Percentiles rank a stretch among this genome's conserved stretches.
These are phyloP conservation scores for Mytilinidion resinicola DNA, from an alignment of 495 filamentous ascomycete species.

Conservation along the genomic window DNA sequence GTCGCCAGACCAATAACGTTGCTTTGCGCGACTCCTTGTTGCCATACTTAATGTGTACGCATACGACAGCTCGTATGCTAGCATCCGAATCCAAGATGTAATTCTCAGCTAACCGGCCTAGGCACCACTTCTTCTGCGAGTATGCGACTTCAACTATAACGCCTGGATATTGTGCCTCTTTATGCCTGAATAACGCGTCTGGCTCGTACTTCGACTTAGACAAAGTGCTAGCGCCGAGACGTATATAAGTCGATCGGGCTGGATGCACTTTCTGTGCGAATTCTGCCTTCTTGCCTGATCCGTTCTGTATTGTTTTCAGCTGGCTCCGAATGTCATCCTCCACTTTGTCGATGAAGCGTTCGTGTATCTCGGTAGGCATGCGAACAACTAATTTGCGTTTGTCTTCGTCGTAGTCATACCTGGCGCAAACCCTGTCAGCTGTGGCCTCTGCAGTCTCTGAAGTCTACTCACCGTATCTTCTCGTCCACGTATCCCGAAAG, in stretches of 20 bases:
- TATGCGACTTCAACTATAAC: slow-evolving; percentile 15
- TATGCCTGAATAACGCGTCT: slow-evolving; percentile 9
- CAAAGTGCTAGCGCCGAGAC: neutral
- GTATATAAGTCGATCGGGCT: slow-evolving; percentile 17
- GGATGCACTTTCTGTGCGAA: slow-evolving; percentile 19
- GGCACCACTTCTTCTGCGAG: slow-evolving; percentile 8
- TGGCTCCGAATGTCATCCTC: slow-evolving; percentile 19
- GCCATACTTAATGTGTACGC: slow-evolving; percentile 3
- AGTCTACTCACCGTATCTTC: slow-evolving; percentile 11
- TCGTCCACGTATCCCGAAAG: slow-evolving; percentile 12
- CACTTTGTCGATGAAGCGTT: slow-evolving; percentile 15
- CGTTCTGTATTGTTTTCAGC: slow-evolving; percentile 13
- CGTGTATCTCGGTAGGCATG: slow-evolving; percentile 15
- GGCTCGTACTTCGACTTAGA: slow-evolving; percentile 12
- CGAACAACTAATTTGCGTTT: slow-evolving; percentile 9
- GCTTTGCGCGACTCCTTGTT: too few species aligned
- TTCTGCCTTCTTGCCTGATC: slow-evolving; percentile 7
- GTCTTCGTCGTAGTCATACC: too few species aligned
- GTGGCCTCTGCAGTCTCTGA: neutral
- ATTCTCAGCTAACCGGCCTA: slow-evolving; percentile 10
- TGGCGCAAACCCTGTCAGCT: too few species aligned
- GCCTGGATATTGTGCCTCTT: slow-evolving; percentile 4
- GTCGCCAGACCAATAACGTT: slow-evolving; percentile 2
- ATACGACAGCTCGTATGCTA: neutral
- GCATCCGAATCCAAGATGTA: slow-evolving; percentile 6